Evolutionary conservation across 2,329 filamentous ascomycete genomes (phyloP).

Genomic region (Fusarium armeniacum): DNA sequence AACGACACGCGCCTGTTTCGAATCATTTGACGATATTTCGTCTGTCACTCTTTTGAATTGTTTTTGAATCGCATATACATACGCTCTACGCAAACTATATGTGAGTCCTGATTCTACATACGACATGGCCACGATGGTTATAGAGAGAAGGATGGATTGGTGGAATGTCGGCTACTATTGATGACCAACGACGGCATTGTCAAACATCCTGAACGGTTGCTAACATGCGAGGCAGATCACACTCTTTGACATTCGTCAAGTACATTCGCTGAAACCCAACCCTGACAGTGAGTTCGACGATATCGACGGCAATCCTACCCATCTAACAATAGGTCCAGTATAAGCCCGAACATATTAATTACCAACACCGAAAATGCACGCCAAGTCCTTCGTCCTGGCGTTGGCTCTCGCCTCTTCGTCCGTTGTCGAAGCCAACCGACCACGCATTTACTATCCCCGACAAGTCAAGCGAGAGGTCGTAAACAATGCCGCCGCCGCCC

Average conservation of each 20-base stretch:
- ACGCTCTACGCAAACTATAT: conserved; percentile 52
- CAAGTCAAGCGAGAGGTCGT: conserved; percentile 66
- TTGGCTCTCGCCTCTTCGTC: conserved; percentile 64
- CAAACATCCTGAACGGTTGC: background rate
- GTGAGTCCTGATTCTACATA: conserved; percentile 38
- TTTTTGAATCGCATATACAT: conserved; percentile 51
- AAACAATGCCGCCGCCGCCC: conserved; percentile 54
- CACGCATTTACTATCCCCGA: conserved; percentile 70
- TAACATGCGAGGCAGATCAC: conserved; percentile 52
- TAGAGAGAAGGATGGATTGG: background rate
- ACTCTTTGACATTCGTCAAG: conserved; percentile 70
- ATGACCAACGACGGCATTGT: background rate
- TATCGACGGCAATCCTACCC: background rate
- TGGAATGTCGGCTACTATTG: background rate
- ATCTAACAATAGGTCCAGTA: conserved; percentile 37
- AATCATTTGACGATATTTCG: conserved; percentile 60
- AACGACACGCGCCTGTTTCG: conserved; percentile 51
- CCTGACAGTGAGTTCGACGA: conserved; percentile 61
- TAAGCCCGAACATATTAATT: conserved; percentile 45
- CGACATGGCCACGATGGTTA: background rate
- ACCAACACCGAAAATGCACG: conserved; percentile 60
- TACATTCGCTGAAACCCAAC: conserved; percentile 68
- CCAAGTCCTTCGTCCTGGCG: conserved; percentile 61
- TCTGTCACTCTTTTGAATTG: conserved; percentile 62
- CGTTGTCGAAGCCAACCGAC: conserved; percentile 60